Conservation (phyloP, 148 eudicot genomes). For the Agrostemma githago region DNA sequence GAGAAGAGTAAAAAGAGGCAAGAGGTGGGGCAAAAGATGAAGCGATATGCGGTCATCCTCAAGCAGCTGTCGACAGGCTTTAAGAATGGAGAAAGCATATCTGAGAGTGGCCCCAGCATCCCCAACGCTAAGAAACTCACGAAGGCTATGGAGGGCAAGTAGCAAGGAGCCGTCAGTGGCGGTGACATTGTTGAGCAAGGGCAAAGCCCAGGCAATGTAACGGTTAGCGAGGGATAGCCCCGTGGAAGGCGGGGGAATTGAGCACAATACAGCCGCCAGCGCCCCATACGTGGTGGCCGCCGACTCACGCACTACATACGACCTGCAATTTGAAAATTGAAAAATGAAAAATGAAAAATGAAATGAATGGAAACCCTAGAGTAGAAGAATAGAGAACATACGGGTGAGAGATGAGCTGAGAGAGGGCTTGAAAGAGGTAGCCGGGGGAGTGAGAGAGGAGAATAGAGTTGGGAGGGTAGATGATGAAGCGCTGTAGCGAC, state of each 20-base stretch:
- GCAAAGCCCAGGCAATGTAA: constrained; percentile 84
- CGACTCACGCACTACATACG: constrained; percentile 62
- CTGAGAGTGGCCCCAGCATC: constrained; percentile 75
- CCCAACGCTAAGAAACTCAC: constrained; percentile 77
- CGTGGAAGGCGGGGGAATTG: constrained; percentile 53
- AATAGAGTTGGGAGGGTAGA: constrained; percentile 72
- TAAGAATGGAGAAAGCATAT: constrained; percentile 70
- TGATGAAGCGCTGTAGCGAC: constrained; percentile 66
- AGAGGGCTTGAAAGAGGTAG: constrained; percentile 72
- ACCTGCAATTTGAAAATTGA: constrained; percentile 35
- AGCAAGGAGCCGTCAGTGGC: constrained; percentile 49
- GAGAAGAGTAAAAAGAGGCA: constrained; percentile 67
- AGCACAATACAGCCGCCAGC: constrained; percentile 63
- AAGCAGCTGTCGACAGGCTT: constrained; percentile 83
- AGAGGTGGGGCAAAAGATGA: constrained; percentile 58
- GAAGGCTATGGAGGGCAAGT: constrained; percentile 69
- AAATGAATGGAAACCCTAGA: too few species aligned
- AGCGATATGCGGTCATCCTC: constrained; percentile 95
- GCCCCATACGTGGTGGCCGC: constrained; percentile 95
- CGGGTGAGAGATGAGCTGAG: constrained; percentile 80
- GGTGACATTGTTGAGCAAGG: constrained; percentile 45
- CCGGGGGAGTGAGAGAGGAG: constrained; percentile 79
- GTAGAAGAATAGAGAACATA: constrained; percentile 19
- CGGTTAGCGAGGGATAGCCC: constrained; percentile 70
- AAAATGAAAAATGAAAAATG: too few species aligned